Evolutionary conservation across 495 filamentous ascomycete species (phyloP), one percentile per base, ranked within the genome.

Genomic region (Xylaria cubensis): DNA sequence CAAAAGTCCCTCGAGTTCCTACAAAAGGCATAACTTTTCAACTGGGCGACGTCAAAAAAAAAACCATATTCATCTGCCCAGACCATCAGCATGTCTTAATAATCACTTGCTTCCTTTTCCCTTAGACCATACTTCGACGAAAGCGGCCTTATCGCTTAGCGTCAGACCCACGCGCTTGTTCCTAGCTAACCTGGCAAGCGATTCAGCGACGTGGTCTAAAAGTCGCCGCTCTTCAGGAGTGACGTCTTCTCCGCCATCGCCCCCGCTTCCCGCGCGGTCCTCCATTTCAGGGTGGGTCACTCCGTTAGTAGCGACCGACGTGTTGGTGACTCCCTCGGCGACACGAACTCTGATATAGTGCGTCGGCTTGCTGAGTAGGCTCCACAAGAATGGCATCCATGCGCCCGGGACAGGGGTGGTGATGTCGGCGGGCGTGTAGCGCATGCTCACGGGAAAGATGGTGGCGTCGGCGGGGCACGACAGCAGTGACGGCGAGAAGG

Each of bases 321-420:
- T 84, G 53, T 88, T 88, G 72, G 86, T 83, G 1, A 92, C 82
- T 9, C 83, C 87, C 78, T 93, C 92, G 15, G 93, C 97, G 64
- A 99, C 94, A 41, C 97, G 88, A 24, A 98, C 95, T 8, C 94
- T 86, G 66, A 98, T 94, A 70, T 89, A 94, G 76, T 98, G 95
- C 42, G 94, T 97, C 5, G 93, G 93, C 51, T 88, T 87, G 69
- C 91, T 91, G n/a, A 97, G 87, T 51, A 98, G 83, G 39, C 89
- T 92, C 93, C 94, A 99, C 8, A 97, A 76, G 75, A 97, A 96
- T 9, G 82, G 80, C 3, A 86, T 32, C 77, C 91, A 94, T 9
- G 82, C 82, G 0, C 90, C 89, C 0, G 97, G 96, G 0, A 98
- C 80, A 0, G 96, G 97, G 1, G 97, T 98, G 21, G 95, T 94